Evolutionary conservation across 1,284 basidiomycete genomes (phyloP).

Genomic region (Boletus mariae): DNA sequence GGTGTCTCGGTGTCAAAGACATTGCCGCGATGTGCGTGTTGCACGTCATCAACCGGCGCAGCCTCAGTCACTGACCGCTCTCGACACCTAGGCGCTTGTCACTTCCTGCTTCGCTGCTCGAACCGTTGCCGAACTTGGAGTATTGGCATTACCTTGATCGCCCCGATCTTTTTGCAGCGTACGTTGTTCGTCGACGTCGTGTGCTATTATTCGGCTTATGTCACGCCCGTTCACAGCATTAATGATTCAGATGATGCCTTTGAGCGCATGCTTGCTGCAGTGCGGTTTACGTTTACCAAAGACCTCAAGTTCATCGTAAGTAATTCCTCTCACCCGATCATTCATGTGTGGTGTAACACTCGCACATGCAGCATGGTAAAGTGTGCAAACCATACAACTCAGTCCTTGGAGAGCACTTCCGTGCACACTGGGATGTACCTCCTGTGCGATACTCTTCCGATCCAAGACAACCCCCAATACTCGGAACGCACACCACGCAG

Average conservation of each 20-base stretch:
- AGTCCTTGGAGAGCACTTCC: slow-evolving; percentile 89
- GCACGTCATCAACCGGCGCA: neutral
- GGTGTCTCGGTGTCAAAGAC: slow-evolving; percentile 85
- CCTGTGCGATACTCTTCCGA: slow-evolving; percentile 55
- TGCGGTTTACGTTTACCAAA: slow-evolving; percentile 90
- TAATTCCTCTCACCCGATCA: slow-evolving; percentile 14
- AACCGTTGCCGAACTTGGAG: slow-evolving; percentile 91
- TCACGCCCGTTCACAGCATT: slow-evolving; percentile 47
- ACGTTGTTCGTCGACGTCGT: slow-evolving; percentile 31
- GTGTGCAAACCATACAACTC: slow-evolving; percentile 97
- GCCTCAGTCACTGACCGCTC: slow-evolving; percentile 9
- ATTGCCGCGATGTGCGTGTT: slow-evolving; percentile 81
- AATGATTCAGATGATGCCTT: slow-evolving; percentile 89
- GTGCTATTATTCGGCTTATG: slow-evolving; percentile 5
- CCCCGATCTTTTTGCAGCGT: slow-evolving; percentile 91
- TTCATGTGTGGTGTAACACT: slow-evolving; percentile 1
- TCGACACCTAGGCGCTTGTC: slow-evolving; percentile 68
- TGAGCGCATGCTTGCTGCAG: slow-evolving; percentile 87
- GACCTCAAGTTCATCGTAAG: slow-evolving; percentile 91
- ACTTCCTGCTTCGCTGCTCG: slow-evolving; percentile 83
- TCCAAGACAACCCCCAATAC: slow-evolving; percentile 43
- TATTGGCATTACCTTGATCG: slow-evolving; percentile 95
- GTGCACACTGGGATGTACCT: slow-evolving; percentile 81
- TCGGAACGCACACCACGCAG: slow-evolving; percentile 42
- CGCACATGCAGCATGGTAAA: slow-evolving; percentile 64